Conservation (phyloP, 1,284 basidiomycete species). For the Grifola frondosa region DNA sequence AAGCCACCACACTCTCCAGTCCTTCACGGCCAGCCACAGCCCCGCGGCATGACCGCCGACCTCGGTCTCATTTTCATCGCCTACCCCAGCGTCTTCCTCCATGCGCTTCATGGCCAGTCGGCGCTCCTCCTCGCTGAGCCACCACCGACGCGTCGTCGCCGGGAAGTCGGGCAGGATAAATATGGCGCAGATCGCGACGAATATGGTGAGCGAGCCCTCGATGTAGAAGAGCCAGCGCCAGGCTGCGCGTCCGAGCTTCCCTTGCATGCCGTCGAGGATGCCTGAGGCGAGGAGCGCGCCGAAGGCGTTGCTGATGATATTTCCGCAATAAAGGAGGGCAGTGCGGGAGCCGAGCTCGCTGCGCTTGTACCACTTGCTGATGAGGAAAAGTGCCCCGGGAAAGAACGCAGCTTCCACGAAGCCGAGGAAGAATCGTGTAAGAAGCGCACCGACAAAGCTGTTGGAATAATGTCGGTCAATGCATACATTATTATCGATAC, state of each 20-base stretch:
- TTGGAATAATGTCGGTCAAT: slow-evolving; percentile 7
- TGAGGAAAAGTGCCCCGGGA: slow-evolving; percentile 59
- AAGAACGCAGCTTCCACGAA: slow-evolving; percentile 76
- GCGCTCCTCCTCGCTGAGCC: slow-evolving; percentile 62
- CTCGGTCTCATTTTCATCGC: slow-evolving; percentile 41
- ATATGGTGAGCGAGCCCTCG: slow-evolving; percentile 65
- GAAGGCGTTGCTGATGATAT: slow-evolving; percentile 80
- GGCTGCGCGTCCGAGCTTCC: slow-evolving; percentile 65
- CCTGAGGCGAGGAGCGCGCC: slow-evolving; percentile 77
- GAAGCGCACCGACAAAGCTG: slow-evolving; percentile 68
- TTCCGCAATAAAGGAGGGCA: slow-evolving; percentile 74
- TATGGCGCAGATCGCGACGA: slow-evolving; percentile 59
- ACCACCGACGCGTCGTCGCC: slow-evolving; percentile 43
- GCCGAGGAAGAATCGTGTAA: slow-evolving; percentile 75
- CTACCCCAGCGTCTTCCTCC: slow-evolving; percentile 64
- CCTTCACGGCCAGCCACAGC: slow-evolving; percentile 58
- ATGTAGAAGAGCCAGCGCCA: slow-evolving; percentile 81
- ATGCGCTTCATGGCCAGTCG: slow-evolving; percentile 71
- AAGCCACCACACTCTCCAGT: slow-evolving; percentile 76
- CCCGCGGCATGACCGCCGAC: slow-evolving; percentile 41
- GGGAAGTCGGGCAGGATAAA: slow-evolving; percentile 82
- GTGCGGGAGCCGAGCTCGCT: slow-evolving; percentile 71
- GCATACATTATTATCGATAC: neutral
- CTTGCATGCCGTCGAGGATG: slow-evolving; percentile 71
- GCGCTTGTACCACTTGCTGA: slow-evolving; percentile 74